A percentile compares a stretch with the other conserved stretches of the same genome.
Evolutionary conservation across 352 stramenopile species (phyloP).

Genomic region (Phytopythium aichiense): DNA sequence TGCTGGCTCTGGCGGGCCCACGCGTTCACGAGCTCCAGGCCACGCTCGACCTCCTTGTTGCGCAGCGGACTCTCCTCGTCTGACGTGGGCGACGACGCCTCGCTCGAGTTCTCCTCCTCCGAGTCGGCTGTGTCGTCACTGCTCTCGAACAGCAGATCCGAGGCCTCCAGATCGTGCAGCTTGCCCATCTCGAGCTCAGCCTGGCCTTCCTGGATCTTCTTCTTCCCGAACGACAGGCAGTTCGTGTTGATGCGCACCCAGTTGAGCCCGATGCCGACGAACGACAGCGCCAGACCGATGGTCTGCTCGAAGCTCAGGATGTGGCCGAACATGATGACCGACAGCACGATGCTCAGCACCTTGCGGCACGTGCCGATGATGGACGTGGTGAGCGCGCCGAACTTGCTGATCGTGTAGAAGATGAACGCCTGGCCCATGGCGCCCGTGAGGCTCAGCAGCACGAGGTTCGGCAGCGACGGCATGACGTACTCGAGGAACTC

Average conservation of each 20-base stretch:
- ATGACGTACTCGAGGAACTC: conserved; percentile 58
- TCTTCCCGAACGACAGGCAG: conserved; percentile 27
- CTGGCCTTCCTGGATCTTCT: conserved; percentile 14
- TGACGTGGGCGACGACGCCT: conserved; percentile 5
- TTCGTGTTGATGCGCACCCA: conserved; percentile 57
- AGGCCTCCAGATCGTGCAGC: conserved; percentile 27
- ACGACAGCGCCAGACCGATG: conserved; percentile 56
- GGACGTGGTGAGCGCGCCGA: conserved; percentile 76
- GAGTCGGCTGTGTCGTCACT: conserved; percentile 65
- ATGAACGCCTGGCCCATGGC: conserved; percentile 81
- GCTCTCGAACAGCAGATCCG: conserved; percentile 51
- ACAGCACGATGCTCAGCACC: conserved; percentile 82
- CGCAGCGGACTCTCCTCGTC: background rate
- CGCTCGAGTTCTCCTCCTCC: conserved; percentile 35
- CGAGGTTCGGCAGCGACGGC: conserved; percentile 53
- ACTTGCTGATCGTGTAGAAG: conserved; percentile 87
- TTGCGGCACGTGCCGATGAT: conserved; percentile 87
- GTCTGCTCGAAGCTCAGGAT: conserved; percentile 64
- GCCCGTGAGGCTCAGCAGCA: conserved; percentile 72
- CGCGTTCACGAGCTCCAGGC: conserved; percentile 63
- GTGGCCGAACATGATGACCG: conserved; percentile 79
- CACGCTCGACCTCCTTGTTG: conserved; percentile 44
- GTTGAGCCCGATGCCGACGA: conserved; percentile 74
- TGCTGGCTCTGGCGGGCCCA: conserved; percentile 48
- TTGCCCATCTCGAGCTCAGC: conserved; percentile 9